Base-by-base conservation (phyloP, 805 yeast genomes). In the Sugiyamaella smithiae region DNA sequence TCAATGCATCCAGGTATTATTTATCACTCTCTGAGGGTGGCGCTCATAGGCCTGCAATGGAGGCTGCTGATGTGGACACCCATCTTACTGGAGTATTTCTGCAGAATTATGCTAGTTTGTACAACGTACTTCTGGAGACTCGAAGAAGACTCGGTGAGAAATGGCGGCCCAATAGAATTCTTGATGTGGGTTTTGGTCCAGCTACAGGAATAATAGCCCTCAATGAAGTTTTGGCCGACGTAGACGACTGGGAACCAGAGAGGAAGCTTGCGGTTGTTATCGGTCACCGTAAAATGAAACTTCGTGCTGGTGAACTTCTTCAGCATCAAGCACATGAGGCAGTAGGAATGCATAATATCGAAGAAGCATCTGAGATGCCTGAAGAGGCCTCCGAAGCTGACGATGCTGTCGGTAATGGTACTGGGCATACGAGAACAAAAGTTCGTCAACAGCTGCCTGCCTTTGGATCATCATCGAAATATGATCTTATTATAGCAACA, bases 171-270 rank as follows among this genome's bases (percentile, higher is more conserved):
- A 60, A 74, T 24, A 70, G 78, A 4, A 78, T 93, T 0, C 70
- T 93, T 43, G 95, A 88, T 60, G 78, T 88, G 11, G 91, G 96
- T 0, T 82, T 76, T 61, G 98, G 99, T 0, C 98, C 99, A 0
- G 91, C 88, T 1, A 84, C 95, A 0, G 97, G 97, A 1, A 81
- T 93, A 72, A 68, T 90, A 12, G 98, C 95, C 0, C 70, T 89
- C 45, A 88, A 90, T 61, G 96, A 89, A 59, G 58, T 90, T 1
- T 79, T 88, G 81, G 89, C 86, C 0, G 74, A 74, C 2, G 55
- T 41, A 2, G 52, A 46, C 7, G 46, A 54, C 0, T 85, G 77
- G 68, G 63, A 67, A 16, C 88, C 95, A 0, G 68, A 68, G 16
- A 69, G 70, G 11, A 87, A 87, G 58, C 88, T 87, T 33, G 81